Percentiles rank a stretch among this genome's conserved stretches.
These are phyloP conservation scores for Hyaloscypha hepaticicola DNA, from an alignment of 495 filamentous ascomycete genomes.

Conservation along the genomic window DNA sequence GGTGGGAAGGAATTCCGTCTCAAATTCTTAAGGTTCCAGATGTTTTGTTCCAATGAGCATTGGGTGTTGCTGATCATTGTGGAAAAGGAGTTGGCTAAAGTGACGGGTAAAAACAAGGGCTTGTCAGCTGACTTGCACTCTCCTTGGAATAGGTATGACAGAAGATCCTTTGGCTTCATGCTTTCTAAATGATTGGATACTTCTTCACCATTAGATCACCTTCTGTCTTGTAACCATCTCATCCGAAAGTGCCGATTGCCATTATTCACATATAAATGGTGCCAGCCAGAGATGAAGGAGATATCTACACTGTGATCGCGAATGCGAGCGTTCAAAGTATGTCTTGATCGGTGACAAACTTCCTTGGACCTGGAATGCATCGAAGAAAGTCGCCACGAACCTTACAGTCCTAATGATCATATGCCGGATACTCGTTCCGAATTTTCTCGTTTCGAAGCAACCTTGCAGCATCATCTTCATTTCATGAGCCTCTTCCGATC, in stretches of 20 bases:
- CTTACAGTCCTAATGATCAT: constrained; percentile 36
- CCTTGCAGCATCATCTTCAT: constrained; percentile 31
- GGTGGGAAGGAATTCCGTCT: too few species aligned
- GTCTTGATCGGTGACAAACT: constrained; percentile 29
- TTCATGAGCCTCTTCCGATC: constrained; percentile 34
- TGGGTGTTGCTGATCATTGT: too few species aligned
- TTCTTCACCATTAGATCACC: too few species aligned
- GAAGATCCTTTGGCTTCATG: too few species aligned
- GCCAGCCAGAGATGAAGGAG: neutral
- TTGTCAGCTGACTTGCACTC: too few species aligned
- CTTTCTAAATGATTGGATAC: too few species aligned
- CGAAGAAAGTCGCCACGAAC: constrained; percentile 27
- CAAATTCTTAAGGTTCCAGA: too few species aligned
- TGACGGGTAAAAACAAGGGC: too few species aligned
- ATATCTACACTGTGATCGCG: constrained; percentile 39
- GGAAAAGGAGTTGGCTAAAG: too few species aligned
- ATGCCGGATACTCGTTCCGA: constrained; percentile 30
- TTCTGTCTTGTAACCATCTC: too few species aligned
- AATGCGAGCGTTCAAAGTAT: constrained; percentile 36
- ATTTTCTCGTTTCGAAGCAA: constrained; percentile 34
- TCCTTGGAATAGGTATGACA: too few species aligned
- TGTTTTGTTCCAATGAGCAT: too few species aligned
- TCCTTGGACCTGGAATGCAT: constrained; percentile 27
- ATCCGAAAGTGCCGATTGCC: neutral
- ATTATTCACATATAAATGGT: neutral